Evolutionary conservation across 148 eudicot genomes (phyloP).

Genomic region (Dysphania ambrosioides): DNA sequence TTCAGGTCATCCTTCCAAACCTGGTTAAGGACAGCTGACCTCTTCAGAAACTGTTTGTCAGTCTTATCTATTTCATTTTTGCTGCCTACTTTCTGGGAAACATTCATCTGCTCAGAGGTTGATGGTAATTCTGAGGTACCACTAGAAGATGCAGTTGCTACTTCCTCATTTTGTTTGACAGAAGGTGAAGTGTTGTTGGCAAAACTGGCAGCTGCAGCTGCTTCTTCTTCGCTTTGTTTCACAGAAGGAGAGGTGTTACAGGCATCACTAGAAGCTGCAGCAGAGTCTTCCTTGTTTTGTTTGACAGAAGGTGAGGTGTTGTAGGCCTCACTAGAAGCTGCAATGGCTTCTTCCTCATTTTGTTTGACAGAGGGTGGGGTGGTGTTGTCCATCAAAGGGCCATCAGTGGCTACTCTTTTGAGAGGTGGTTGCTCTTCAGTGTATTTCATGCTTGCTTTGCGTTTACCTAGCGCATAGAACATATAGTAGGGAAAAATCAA

Average conservation of each 20-base stretch:
- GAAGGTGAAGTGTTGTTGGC: constrained; percentile 34
- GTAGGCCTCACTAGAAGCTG: constrained; percentile 21
- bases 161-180: constrained; percentile 21
- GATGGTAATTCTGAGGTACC: constrained; percentile 29
- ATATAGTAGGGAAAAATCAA: neutral
- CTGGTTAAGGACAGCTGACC: constrained; percentile 47
- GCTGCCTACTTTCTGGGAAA: constrained; percentile 8
- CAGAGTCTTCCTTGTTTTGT: too few relatives aligned
- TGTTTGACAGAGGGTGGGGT: constrained; percentile 29
- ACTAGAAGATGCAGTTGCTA: constrained; percentile 19
- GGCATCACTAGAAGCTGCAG: too few relatives aligned
- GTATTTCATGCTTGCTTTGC: constrained; percentile 42
- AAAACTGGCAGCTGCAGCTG: too few relatives aligned
- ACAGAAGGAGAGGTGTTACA: constrained; percentile 33
- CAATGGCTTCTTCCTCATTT: constrained; percentile 22
- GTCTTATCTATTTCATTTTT: constrained; percentile 22
- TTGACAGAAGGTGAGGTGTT: too few relatives aligned
- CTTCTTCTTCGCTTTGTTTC: constrained; percentile 17
- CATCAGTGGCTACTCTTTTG: constrained; percentile 48
- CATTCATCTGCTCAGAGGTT: constrained; percentile 24
- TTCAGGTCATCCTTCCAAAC: constrained; percentile 69
- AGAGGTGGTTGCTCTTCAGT: constrained; percentile 44
- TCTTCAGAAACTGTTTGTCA: constrained; percentile 23
- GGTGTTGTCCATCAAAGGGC: constrained; percentile 31
- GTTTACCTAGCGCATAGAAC: constrained; percentile 42